These are phyloP conservation scores for Leccinellum rugosiceps DNA, from an alignment of 768 basidiomycete species.

Conservation along the genomic window DNA sequence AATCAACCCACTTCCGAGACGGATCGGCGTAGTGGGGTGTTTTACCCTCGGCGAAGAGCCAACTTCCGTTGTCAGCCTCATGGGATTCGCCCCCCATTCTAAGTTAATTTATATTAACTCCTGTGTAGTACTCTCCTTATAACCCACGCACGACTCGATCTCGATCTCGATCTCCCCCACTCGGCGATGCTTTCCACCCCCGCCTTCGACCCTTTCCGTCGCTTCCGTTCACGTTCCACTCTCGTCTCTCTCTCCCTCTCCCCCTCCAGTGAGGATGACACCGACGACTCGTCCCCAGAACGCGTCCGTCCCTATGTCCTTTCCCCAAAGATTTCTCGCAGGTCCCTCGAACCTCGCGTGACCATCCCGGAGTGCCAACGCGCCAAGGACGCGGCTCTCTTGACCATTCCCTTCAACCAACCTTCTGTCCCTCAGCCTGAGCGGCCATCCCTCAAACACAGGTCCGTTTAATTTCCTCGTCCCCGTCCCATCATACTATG, in stretches of 20 bases:
- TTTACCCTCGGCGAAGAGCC: too few relatives aligned
- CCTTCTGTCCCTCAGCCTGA: neutral
- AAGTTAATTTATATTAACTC: neutral
- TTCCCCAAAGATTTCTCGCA: neutral
- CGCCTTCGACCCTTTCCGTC: slow-evolving; percentile 20
- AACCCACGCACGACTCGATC: slow-evolving; percentile 2
- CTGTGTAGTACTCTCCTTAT: slow-evolving; percentile 8
- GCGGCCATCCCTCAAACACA: slow-evolving; percentile 2
- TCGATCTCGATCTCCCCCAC: neutral
- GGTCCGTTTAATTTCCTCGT: slow-evolving; percentile 8
- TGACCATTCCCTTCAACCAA: neutral
- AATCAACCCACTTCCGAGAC: neutral
- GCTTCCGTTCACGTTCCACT: slow-evolving; percentile 17
- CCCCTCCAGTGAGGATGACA: slow-evolving; percentile 21
- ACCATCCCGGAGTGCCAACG: neutral
- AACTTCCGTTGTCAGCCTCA: slow-evolving; percentile 15
- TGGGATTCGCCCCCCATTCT: slow-evolving; percentile 11
- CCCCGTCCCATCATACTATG: neutral
- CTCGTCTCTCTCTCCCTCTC: neutral
- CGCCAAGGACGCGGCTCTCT: neutral
- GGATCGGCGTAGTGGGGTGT: neutral
- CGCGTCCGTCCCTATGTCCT: slow-evolving; percentile 6
- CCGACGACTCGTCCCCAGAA: slow-evolving; percentile 21
- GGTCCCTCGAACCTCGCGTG: slow-evolving; percentile 1
- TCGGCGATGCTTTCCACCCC: neutral